These are phyloP conservation scores for Parafenestella ontariensis DNA, from an alignment of 2,329 filamentous ascomycete genomes.

Conservation along the genomic window DNA sequence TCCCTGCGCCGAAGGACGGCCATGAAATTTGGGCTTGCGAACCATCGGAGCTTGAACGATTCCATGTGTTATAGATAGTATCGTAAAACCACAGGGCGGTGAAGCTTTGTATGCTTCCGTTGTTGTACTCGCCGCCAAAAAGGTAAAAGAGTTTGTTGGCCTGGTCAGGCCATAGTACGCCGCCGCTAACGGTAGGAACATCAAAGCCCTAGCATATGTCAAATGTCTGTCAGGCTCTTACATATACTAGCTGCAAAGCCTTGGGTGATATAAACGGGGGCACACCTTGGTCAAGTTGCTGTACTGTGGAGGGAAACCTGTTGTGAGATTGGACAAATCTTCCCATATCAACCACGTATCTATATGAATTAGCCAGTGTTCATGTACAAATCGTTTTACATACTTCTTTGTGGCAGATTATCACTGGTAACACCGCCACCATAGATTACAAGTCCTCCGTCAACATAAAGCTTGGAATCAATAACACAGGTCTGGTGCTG, in stretches of 20 bases:
- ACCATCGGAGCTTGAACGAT: slow-evolving; percentile 43
- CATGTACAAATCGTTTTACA: slow-evolving; percentile 3
- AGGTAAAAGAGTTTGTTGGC: slow-evolving; percentile 68
- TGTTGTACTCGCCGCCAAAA: slow-evolving; percentile 63
- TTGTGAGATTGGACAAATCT: slow-evolving; percentile 51
- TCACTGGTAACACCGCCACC: slow-evolving; percentile 49
- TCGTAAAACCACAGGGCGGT: slow-evolving; percentile 61
- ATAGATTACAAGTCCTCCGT: slow-evolving; percentile 63
- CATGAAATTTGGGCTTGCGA: slow-evolving; percentile 17
- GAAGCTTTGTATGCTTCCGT: slow-evolving; percentile 45
- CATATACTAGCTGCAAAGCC: too few relatives aligned
- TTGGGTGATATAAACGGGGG: too few relatives aligned
- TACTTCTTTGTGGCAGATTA: slow-evolving; percentile 62
- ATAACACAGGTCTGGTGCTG: slow-evolving; percentile 66
- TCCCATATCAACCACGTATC: slow-evolving; percentile 62
- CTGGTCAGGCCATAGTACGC: slow-evolving; percentile 63
- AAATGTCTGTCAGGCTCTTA: slow-evolving; percentile 58
- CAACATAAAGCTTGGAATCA: slow-evolving; percentile 64
- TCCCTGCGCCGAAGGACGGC: slow-evolving; percentile 21
- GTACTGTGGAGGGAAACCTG: slow-evolving; percentile 17
- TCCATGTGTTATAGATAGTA: slow-evolving; percentile 61
- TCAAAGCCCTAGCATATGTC: slow-evolving; percentile 60
- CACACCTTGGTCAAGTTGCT: slow-evolving; percentile 19
- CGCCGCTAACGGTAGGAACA: slow-evolving; percentile 56
- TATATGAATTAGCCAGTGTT: slow-evolving; percentile 26